Evolutionary conservation across 148 eudicot genomes (phyloP).

Genomic region (Fagopyrum tataricum): DNA sequence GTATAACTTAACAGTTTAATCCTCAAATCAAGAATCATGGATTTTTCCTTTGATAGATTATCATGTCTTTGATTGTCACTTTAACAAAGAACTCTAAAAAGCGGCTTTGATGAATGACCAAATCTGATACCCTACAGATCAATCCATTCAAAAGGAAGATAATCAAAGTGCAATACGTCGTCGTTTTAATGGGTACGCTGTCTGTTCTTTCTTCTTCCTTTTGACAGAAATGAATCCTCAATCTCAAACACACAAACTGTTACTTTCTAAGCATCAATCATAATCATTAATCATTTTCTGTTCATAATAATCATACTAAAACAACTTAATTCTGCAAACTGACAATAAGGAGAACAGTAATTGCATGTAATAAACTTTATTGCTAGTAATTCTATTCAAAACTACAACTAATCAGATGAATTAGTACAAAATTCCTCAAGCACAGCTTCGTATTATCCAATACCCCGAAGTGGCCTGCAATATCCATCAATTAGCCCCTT

Average conservation of each 20-base stretch:
- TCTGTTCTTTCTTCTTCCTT: not conserved
- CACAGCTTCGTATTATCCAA: not conserved
- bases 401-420: not conserved
- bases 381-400: not conserved
- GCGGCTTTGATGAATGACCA: slow-evolving; percentile 1
- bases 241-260: not conserved
- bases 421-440: slow-evolving; percentile 9
- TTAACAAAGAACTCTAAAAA: not conserved
- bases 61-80: slow-evolving; percentile 1
- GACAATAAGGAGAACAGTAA: not conserved
- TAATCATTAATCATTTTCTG: not conserved
- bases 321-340: not conserved
- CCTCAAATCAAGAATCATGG: not conserved
- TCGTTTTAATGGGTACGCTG: not conserved
- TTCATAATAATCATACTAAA: not conserved
- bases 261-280: not conserved
- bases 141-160: not conserved
- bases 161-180: not conserved
- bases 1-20: not conserved
- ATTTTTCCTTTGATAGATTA: not conserved
- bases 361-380: not conserved
- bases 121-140: not conserved
- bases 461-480: slow-evolving; percentile 12
- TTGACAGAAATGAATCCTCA: not conserved
- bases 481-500: not conserved